A percentile compares a stretch with the other conserved stretches of the same genome.
phyloP scores from a whole-genome alignment of 2,329 filamentous ascomycete species.

The Emmonsia crescens region DNA sequence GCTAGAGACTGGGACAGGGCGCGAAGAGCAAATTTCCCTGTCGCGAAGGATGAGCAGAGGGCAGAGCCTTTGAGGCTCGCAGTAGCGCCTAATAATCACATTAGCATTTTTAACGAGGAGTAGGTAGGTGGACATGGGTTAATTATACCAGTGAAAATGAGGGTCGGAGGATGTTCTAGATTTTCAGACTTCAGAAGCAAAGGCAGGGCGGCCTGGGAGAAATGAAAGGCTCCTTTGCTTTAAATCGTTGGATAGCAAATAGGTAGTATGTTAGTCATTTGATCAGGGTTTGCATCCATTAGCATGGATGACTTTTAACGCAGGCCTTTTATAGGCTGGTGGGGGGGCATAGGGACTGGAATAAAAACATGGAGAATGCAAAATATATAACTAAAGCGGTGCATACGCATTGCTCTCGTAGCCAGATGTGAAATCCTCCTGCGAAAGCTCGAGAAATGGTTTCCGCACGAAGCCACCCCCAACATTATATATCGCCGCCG shows the following conservation, averaged over 20 bases:
- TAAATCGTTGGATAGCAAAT: not conserved
- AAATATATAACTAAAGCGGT: not conserved
- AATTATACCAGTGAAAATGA: conserved; percentile 57
- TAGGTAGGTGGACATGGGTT: not conserved
- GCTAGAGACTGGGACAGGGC: conserved; percentile 65
- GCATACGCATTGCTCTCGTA: conserved; percentile 42
- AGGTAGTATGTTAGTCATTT: not conserved
- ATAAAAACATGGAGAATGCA: not conserved
- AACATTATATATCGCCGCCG: conserved; percentile 52
- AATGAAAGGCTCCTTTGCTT: conserved; percentile 57
- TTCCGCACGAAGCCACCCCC: conserved; percentile 48
- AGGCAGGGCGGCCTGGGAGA: conserved; percentile 61
- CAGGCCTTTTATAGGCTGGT: not conserved
- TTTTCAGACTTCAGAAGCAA: conserved; percentile 51
- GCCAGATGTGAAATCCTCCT: conserved; percentile 45
- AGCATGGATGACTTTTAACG: too few species aligned
- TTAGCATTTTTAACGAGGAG: not conserved
- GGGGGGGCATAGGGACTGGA: not conserved
- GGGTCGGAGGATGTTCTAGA: conserved; percentile 56
- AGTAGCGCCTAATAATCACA: conserved; percentile 51
- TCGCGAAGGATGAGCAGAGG: conserved; percentile 59
- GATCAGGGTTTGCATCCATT: not conserved
- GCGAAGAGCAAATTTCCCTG: conserved; percentile 68
- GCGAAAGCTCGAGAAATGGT: conserved; percentile 50
- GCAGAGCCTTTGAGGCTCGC: conserved; percentile 65